Base-by-base conservation (phyloP, 2,329 filamentous ascomycete genomes). In the Dichotomopilus funicola region DNA sequence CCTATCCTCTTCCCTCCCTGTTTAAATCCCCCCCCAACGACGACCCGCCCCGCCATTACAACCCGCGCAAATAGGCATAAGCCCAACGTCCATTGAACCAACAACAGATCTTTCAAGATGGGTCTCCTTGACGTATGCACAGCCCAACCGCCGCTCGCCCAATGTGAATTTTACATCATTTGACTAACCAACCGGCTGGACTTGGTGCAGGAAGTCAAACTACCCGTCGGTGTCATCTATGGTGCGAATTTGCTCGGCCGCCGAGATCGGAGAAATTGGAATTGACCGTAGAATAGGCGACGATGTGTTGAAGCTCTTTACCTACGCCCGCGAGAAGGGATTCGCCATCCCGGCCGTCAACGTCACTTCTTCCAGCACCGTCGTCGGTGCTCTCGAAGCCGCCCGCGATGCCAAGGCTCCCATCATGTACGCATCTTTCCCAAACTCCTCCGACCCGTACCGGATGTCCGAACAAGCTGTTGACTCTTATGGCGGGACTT, bases 291-390 rank as follows among this genome's bases (percentile, higher is more conserved):
- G 33, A 49, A 52, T 46, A 61, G 61, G 61, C 46, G 61, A 63
- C 37, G 55, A 62, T 53, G 61, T 62, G 38, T 52, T 62, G 47
- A 60, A 65, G 66, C 88, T 96, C 69, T 96, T 96, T 79, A 82
- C 91, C 75, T 89, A 96, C 75, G 89, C 89, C 65, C 87, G 91
- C 72, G 82, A 94, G 79, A 82, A 95, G 70, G 78, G 87, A 63
- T 96, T 91, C 70, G 91, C 91, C 67, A 90, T 96, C 67, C 91
- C 89, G 59, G 89, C 89, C 69, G 85, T 91, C 72, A 96, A 97
- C 77, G 89, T 95, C 70, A 97, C 92, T 66, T 95, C 91, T 43
- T 95, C 89, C 60, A 96, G 90, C 61, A 79, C 77, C 52, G 69
- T 66, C 49, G 87, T 96, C 64, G 85, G 90, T 67, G 78, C 89